Percentiles rank a stretch among this genome's conserved stretches.
These are phyloP conservation scores for Ascochyta fabae DNA, from an alignment of 2,329 filamentous ascomycete species.

Conservation along the genomic window DNA sequence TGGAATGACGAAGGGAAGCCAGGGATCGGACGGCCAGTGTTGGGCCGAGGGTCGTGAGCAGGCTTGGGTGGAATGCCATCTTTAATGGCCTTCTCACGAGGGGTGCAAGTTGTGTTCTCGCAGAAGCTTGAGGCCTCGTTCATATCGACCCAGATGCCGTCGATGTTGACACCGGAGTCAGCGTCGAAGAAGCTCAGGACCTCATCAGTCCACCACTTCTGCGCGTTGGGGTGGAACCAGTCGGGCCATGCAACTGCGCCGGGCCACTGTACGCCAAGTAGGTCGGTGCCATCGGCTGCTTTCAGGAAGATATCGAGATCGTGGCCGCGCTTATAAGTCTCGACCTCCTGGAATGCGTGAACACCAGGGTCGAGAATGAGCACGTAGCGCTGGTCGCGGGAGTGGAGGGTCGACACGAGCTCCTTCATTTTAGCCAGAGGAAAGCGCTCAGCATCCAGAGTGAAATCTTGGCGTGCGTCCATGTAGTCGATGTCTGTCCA, in stretches of 20 bases:
- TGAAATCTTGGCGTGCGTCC: conserved; percentile 65
- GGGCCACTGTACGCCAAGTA: conserved; percentile 76
- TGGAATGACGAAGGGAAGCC: conserved; percentile 74
- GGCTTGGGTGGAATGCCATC: conserved; percentile 65
- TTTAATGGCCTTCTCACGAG: conserved; percentile 44
- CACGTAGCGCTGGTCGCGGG: conserved; percentile 71
- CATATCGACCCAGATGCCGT: conserved; percentile 69
- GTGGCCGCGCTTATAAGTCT: conserved; percentile 66
- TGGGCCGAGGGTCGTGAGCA: conserved; percentile 58
- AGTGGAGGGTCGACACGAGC: conserved; percentile 70
- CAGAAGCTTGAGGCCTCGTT: conserved; percentile 51
- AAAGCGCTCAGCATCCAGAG: conserved; percentile 69
- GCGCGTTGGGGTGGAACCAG: conserved; percentile 73
- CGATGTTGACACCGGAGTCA: conserved; percentile 72
- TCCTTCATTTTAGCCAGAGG: conserved; percentile 67
- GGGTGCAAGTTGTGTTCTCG: conserved; percentile 55
- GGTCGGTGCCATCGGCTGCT: conserved; percentile 61
- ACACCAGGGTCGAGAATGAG: conserved; percentile 75
- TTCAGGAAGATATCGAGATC: conserved; percentile 63
- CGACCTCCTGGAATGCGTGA: conserved; percentile 59
- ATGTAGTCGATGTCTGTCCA: conserved; percentile 80
- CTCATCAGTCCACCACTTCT: conserved; percentile 73
- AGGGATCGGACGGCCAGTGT: conserved; percentile 68
- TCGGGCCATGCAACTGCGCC: conserved; percentile 76
- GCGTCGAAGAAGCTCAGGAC: conserved; percentile 70